These are phyloP conservation scores for Paramicrosporidium saccamoebae DNA, from an alignment of 371 early-diverging fungal species.

Conservation along the genomic window DNA sequence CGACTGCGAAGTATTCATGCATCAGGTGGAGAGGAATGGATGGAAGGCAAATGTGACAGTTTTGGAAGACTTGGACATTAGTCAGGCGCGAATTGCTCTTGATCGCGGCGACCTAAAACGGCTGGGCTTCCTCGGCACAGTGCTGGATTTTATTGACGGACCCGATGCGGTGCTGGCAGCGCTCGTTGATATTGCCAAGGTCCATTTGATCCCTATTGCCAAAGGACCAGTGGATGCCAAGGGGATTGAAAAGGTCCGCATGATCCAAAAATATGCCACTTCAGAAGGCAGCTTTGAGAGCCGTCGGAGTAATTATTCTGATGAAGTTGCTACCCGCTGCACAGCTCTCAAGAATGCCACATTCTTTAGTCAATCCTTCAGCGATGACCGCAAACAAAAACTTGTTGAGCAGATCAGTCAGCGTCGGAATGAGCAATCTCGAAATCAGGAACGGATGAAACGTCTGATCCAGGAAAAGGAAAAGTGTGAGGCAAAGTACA, in stretches of 20 bases:
- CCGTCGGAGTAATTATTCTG: no score
- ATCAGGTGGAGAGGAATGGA: slow-evolving; percentile 13
- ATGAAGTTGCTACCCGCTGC: not conserved
- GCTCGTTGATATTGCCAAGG: slow-evolving; percentile 14
- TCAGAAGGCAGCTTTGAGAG: no score
- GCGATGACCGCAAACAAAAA: slow-evolving; percentile 5
- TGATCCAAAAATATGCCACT: slow-evolving; percentile 10
- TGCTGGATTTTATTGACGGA: slow-evolving; percentile 32
- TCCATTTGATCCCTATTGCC: slow-evolving; percentile 23
- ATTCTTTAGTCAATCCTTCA: slow-evolving; percentile 2
- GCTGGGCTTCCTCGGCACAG: slow-evolving; percentile 31
- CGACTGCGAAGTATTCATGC: slow-evolving; percentile 30
- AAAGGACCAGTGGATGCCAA: slow-evolving; percentile 8
- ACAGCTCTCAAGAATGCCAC: slow-evolving; percentile 1
- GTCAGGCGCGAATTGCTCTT: slow-evolving; percentile 8
- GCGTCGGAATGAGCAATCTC: slow-evolving; percentile 3
- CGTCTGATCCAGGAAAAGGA: slow-evolving; percentile 7
- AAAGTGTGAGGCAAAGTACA: slow-evolving; percentile 4
- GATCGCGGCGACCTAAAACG: slow-evolving; percentile 7
- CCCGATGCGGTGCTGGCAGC: slow-evolving; percentile 21
- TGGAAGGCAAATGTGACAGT: slow-evolving; percentile 19
- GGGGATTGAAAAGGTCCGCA: slow-evolving; percentile 5
- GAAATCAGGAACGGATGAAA: slow-evolving; percentile 4
- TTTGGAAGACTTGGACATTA: slow-evolving; percentile 5
- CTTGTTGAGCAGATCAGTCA: slow-evolving; percentile 9